Evolutionary conservation across 805 yeast genomes (phyloP).

Genomic region (Lachancea dasiensis): DNA sequence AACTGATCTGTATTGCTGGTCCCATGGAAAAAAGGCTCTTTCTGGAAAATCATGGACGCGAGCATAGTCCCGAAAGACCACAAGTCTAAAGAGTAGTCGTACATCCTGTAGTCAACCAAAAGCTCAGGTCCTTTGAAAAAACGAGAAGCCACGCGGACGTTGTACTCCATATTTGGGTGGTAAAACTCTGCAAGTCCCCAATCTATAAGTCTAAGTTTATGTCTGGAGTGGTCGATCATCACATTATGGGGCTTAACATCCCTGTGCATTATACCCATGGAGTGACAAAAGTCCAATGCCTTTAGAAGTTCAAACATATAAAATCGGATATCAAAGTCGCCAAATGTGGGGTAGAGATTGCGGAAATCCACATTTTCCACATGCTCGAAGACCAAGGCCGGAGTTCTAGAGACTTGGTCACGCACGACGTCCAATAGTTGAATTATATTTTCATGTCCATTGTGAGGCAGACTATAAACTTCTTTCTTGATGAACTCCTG

Average conservation of each 20-base stretch:
- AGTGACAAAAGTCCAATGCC: constrained; percentile 85
- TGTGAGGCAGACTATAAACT: constrained; percentile 30
- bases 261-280: constrained; percentile 93
- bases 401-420: constrained; percentile 74
- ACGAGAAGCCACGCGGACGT: constrained; percentile 89
- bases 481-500: constrained; percentile 21
- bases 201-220: constrained; percentile 73
- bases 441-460: constrained; percentile 59
- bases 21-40: constrained; percentile 91
- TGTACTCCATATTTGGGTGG: constrained; percentile 82
- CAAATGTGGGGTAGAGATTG: constrained; percentile 69
- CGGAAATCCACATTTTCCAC: constrained; percentile 81
- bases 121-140: constrained; percentile 93
- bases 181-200: constrained; percentile 97
- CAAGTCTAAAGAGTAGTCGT: constrained; percentile 85
- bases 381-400: constrained; percentile 81
- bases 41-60: constrained; percentile 83
- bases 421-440: constrained; percentile 74
- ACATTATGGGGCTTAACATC: constrained; percentile 95
- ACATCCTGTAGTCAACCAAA: constrained; percentile 76
- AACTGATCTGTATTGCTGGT: constrained; percentile 86
- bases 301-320: constrained; percentile 75
- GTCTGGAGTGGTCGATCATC: constrained; percentile 80
- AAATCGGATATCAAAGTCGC: constrained; percentile 69
- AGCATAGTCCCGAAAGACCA: constrained; percentile 95